Evolutionary conservation across 768 basidiomycete species (phyloP).

Genomic region (Imleria badia): DNA sequence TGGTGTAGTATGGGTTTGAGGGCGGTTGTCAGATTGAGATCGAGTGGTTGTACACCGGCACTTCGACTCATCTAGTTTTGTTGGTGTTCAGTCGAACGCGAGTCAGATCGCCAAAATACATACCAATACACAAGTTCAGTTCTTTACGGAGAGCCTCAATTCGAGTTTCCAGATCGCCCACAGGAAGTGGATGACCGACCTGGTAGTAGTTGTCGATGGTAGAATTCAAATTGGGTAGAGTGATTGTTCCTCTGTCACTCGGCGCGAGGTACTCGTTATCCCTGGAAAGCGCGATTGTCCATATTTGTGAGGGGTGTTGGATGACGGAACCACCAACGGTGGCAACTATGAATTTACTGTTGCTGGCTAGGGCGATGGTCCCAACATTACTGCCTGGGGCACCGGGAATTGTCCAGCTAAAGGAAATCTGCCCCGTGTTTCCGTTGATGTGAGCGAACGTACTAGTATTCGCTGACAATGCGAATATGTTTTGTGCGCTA

Average conservation of each 20-base stretch:
- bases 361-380: background rate
- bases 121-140: background rate
- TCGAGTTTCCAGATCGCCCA: no score
- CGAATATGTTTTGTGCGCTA: background rate
- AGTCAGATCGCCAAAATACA: background rate
- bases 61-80: background rate
- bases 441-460: background rate
- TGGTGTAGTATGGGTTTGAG: no score
- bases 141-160: no score
- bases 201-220: background rate
- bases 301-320: background rate
- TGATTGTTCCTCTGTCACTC: background rate
- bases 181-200: background rate
- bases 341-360: background rate
- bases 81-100: background rate
- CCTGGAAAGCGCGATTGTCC: conserved; percentile 1
- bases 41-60: no score
- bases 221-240: background rate
- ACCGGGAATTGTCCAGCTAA: background rate
- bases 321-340: background rate
- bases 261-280: background rate
- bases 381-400: background rate
- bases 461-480: background rate
- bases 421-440: background rate
- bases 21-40: no score